Evolutionary conservation across 2,329 filamentous ascomycete genomes (phyloP), one percentile per base, ranked within the genome.

Genomic region (Sclerotinia borealis): DNA sequence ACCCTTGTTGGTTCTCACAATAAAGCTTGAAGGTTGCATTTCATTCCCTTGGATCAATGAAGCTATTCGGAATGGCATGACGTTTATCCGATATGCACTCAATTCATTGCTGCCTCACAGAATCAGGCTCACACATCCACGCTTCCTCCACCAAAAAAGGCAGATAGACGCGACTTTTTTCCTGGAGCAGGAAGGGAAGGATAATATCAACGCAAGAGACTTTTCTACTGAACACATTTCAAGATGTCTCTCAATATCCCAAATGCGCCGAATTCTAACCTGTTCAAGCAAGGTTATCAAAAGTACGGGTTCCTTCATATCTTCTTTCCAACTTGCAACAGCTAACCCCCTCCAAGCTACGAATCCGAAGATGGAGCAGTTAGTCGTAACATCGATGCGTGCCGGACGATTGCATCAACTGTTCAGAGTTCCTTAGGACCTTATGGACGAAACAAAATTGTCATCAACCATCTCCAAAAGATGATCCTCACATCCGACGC

Each of bases 401-500:
- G 95, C 82, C 87, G 93, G 69, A 91, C 95, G 70, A 98, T 99
- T 78, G 88, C 95, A 64, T 91, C 90, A 73, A 99, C 95, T 59
- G 95, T 99, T 56, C 92, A 96, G 82, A 98, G 95, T 63, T 98
- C 95, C 51, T 85, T 99, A 41, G 96, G 95, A 59, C 95, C 95
- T 65, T 97, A 96, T 79, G 95, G 95, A 74, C 91, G 95, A 79
- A 99, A 99, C 84, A 99, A 99, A 83, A 93, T 99, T 75, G 92
- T 99, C 80, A 98, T 99, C 83, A 99, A 99, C 83, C 96, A 99
- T 80, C 84, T 99, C 68, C 92, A 96, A 79, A 99, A 99, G 84
- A 97, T 99, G 95, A 96, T 97, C 72, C 83, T 99, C 69, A 99
- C 96, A 71, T 98, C 93, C 66, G 95, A 99, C 76, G 95, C 95